Base-by-base conservation (phyloP, 768 basidiomycete genomes). In the Astraeus odoratus region DNA sequence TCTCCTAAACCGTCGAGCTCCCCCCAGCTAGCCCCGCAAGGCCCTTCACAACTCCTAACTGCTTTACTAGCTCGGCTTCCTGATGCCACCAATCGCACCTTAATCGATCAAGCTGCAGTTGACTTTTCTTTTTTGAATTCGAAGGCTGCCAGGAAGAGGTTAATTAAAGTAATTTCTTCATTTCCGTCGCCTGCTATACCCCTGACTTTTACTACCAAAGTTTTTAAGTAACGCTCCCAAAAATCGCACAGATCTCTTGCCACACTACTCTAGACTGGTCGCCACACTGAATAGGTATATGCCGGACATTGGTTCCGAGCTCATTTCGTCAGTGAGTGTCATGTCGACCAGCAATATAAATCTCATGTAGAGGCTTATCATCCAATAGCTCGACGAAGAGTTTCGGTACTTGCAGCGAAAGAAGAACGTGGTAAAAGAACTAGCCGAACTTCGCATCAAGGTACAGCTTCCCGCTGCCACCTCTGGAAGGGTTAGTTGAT, bases 111-210 rank as follows among this genome's bases (percentile, higher is more conserved):
- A 65, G 84, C 86, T 23, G 93, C 93, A 0, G 80, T 97, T 30
- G 95, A 99, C 51, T 99, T 99, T 62, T 90, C 92, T 0, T 91
- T 94, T 57, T 71, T 99, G 46, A 99, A 98, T 59, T 94, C 92
- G 34, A 98, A 98, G 62, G 92, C 95, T 18, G 90, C 94, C 10
- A 73, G 96, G 55, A 98, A 95, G 62, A 70, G 96, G 45, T 74
- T 97, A 31, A 73, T 90, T 52, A 93, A 83, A 77, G 94, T 93
- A 35, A 44, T 51, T 44, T 39, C 20, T 50, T 20, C 38, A 45
- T 34, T 46, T 13, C 2, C 24, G n/a, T 30, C 19, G n/a, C 25
- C 37, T 43, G 38, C 27, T 29, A 26, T 20, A 16, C 42, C 19
- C 34, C 48, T 31, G 20, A 53, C 51, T 22, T 49, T 23, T 39